Evolutionary conservation across 768 basidiomycete species (phyloP).

Genomic region (Serendipita vermifera): DNA sequence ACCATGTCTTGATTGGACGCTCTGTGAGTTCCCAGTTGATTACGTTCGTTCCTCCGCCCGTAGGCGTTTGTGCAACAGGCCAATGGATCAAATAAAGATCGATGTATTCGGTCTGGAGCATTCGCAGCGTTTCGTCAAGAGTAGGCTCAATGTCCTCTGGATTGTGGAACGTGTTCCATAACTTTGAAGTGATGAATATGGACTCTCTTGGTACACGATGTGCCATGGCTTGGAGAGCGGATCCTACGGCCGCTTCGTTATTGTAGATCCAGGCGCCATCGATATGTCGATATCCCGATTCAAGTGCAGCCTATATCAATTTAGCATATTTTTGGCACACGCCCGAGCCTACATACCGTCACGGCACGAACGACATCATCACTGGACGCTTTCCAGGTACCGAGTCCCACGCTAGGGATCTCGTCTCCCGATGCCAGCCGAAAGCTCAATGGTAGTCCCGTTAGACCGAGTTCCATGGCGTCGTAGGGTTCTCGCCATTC

Average conservation of each 20-base stretch:
- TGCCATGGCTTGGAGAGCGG: conserved; percentile 43
- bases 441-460: conserved; percentile 20
- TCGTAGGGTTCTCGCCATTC: not conserved
- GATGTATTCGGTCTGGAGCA: conserved; percentile 54
- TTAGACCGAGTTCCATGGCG: not conserved
- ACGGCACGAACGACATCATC: conserved; percentile 58
- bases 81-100: conserved; percentile 77
- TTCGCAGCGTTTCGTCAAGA: conserved; percentile 50
- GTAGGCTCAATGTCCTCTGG: conserved; percentile 58
- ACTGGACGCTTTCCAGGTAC: conserved; percentile 44
- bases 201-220: conserved; percentile 43
- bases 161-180: conserved; percentile 67
- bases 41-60: not conserved
- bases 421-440: conserved; percentile 52
- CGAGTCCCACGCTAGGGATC: conserved; percentile 55
- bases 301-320: conserved; percentile 37
- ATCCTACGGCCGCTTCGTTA: conserved; percentile 61
- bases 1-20: conserved; percentile 67
- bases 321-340: too few species aligned
- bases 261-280: conserved; percentile 62
- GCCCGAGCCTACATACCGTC: conserved; percentile 31
- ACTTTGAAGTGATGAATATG: conserved; percentile 56
- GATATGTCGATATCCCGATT: conserved; percentile 51
- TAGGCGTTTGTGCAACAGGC: conserved; percentile 27
- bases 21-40: conserved; percentile 46